phyloP scores from a whole-genome alignment of 2,329 filamentous ascomycete species.

The Alternaria brassicicola region DNA sequence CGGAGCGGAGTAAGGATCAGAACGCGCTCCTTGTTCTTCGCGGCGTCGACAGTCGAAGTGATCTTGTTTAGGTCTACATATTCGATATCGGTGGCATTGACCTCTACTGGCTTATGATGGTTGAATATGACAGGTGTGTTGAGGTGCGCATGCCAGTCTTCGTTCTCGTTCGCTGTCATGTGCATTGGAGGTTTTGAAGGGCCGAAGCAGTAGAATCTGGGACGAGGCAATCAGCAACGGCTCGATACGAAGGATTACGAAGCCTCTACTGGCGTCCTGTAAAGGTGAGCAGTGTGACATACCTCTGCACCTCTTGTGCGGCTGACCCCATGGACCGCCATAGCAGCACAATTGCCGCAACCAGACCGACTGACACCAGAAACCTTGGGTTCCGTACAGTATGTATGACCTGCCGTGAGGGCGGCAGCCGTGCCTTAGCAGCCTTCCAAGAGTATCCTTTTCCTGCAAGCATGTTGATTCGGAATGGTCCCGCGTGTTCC shows the following conservation, averaged over 20 bases:
- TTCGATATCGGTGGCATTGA: slow-evolving; percentile 81
- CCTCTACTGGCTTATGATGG: slow-evolving; percentile 83
- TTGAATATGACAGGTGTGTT: slow-evolving; percentile 97
- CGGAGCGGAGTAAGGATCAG: slow-evolving; percentile 92
- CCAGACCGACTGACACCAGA: slow-evolving; percentile 72
- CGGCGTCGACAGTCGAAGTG: slow-evolving; percentile 77
- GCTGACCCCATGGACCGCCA: slow-evolving; percentile 85
- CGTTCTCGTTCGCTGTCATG: slow-evolving; percentile 90
- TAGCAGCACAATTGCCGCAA: slow-evolving; percentile 76
- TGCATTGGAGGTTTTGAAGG: slow-evolving; percentile 94
- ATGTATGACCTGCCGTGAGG: slow-evolving; percentile 66
- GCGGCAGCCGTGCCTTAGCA: slow-evolving; percentile 77
- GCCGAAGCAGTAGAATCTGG: slow-evolving; percentile 96
- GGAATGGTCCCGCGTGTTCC: slow-evolving; percentile 21
- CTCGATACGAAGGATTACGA: not conserved
- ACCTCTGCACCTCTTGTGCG: slow-evolving; percentile 91
- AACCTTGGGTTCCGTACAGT: slow-evolving; percentile 79
- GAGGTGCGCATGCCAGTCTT: slow-evolving; percentile 84
- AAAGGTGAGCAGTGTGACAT: slow-evolving; percentile 37
- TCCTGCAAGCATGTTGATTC: slow-evolving; percentile 76
- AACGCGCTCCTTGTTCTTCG: slow-evolving; percentile 81
- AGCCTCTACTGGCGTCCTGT: not conserved
- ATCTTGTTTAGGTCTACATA: slow-evolving; percentile 85
- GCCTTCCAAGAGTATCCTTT: slow-evolving; percentile 94
- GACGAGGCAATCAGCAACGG: slow-evolving; percentile 27